phyloP scores from a whole-genome alignment of 2,329 filamentous ascomycete genomes.

The Neopestalotiopsis sp. region DNA sequence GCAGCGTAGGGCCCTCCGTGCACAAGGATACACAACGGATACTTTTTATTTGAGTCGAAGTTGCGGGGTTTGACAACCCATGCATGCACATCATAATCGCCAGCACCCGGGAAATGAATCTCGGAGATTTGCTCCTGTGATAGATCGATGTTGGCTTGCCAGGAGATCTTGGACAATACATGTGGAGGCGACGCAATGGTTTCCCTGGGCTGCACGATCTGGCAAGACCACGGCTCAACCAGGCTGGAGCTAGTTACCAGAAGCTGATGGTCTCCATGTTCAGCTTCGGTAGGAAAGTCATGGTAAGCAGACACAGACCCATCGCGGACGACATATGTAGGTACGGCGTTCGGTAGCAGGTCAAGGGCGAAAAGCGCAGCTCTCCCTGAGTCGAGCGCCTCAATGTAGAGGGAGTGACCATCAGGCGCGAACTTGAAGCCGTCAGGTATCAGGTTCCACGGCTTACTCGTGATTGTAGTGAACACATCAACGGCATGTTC shows the following conservation, averaged over 20 bases:
- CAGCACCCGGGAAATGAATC: slow-evolving; percentile 45
- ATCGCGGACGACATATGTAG: slow-evolving; percentile 30
- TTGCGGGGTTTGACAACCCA: slow-evolving; percentile 45
- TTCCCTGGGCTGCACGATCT: slow-evolving; percentile 37
- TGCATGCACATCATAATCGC: slow-evolving; percentile 41
- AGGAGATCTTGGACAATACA: slow-evolving; percentile 37
- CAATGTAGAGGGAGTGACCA: slow-evolving; percentile 39
- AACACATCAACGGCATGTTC: slow-evolving; percentile 35
- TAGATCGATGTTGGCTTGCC: slow-evolving; percentile 38
- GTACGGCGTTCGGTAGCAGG: slow-evolving; percentile 34
- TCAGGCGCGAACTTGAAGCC: slow-evolving; percentile 41
- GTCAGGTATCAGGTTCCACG: slow-evolving; percentile 35
- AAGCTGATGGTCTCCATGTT: slow-evolving; percentile 34
- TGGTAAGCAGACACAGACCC: slow-evolving; percentile 36
- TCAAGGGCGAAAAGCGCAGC: slow-evolving; percentile 38
- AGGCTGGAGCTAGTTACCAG: slow-evolving; percentile 44
- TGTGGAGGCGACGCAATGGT: slow-evolving; percentile 25
- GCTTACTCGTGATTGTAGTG: slow-evolving; percentile 29
- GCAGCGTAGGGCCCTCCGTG: slow-evolving; percentile 50
- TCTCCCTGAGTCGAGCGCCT: slow-evolving; percentile 40
- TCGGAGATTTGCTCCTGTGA: slow-evolving; percentile 43
- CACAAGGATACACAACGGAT: slow-evolving; percentile 44
- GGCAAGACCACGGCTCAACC: slow-evolving; percentile 44
- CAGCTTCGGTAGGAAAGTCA: slow-evolving; percentile 29
- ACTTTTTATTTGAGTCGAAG: slow-evolving; percentile 42